These are phyloP conservation scores for Candolleomyces eurysporus DNA, from an alignment of 768 basidiomycete genomes.

Conservation along the genomic window DNA sequence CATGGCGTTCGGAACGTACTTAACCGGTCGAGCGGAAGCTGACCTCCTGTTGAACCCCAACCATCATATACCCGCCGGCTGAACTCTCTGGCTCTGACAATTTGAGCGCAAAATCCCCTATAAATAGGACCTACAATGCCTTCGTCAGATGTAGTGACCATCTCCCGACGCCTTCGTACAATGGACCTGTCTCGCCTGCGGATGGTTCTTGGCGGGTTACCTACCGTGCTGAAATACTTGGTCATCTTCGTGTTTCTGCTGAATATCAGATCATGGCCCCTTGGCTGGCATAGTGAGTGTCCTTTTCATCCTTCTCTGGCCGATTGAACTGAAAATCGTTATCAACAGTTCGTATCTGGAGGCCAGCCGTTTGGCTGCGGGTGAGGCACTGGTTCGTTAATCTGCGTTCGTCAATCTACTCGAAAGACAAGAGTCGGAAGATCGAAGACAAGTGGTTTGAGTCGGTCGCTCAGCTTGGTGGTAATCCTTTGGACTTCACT, in stretches of 20 bases:
- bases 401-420: conserved; percentile 34
- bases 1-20: too few relatives aligned
- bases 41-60: too few relatives aligned
- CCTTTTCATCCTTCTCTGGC: neutral
- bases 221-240: conserved; percentile 33
- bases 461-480: conserved; percentile 49
- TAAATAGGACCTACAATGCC: too few relatives aligned
- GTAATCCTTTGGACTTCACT: conserved; percentile 49
- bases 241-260: conserved; percentile 46
- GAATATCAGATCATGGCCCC: conserved; percentile 61
- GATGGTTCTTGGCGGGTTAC: neutral
- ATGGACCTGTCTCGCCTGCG: too few relatives aligned
- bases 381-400: conserved; percentile 30
- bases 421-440: conserved; percentile 43
- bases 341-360: conserved; percentile 47
- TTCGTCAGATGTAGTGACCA: too few relatives aligned
- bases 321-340: too few relatives aligned
- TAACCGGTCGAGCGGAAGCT: too few relatives aligned
- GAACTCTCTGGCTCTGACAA: too few relatives aligned
- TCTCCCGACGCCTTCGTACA: too few relatives aligned
- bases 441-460: conserved; percentile 40
- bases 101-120: too few relatives aligned
- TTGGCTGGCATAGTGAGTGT: conserved; percentile 69
- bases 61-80: too few relatives aligned
- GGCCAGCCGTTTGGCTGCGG: conserved; percentile 39